Percentiles rank a stretch among this genome's conserved stretches.
phyloP scores from a whole-genome alignment of 306 rosid species.

The Ochetophila trinervis region DNA sequence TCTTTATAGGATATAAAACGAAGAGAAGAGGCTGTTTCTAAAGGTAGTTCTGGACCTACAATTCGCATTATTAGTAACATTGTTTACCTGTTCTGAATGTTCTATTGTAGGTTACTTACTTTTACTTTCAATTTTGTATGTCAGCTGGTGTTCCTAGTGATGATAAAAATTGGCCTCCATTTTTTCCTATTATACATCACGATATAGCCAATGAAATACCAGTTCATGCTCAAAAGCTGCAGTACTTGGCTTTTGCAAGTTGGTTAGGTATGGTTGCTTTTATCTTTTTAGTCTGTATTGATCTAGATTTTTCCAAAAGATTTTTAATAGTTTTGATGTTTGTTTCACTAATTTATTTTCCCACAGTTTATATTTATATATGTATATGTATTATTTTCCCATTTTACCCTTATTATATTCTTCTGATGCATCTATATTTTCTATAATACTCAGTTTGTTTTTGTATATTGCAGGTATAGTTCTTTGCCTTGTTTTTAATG shows the following conservation, averaged over 20 bases:
- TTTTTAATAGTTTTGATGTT: too few relatives aligned
- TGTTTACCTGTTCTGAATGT: slow-evolving; percentile 2
- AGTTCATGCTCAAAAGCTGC: slow-evolving; percentile 87
- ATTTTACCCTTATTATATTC: too few relatives aligned
- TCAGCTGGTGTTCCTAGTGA: slow-evolving; percentile 77
- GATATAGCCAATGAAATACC: slow-evolving; percentile 98
- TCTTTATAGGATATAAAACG: slow-evolving; percentile 67
- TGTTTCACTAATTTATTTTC: too few relatives aligned
- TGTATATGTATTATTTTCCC: too few relatives aligned
- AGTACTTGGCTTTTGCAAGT: slow-evolving; percentile 96
- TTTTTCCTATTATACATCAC: slow-evolving; percentile 95
- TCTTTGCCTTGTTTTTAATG: slow-evolving; percentile 80
- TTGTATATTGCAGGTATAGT: slow-evolving; percentile 68
- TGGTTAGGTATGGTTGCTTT: slow-evolving; percentile 72
- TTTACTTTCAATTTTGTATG: slow-evolving; percentile 18
- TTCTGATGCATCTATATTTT: too few relatives aligned
- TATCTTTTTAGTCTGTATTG: slow-evolving; percentile 11
- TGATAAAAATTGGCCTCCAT: slow-evolving; percentile 95
- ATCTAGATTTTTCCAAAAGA: too few relatives aligned
- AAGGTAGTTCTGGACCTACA: slow-evolving; percentile 35
- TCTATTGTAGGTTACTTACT: slow-evolving; percentile 18
- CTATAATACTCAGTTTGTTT: not conserved
- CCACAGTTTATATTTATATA: too few relatives aligned
- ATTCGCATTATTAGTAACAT: slow-evolving; percentile 9
- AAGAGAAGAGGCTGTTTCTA: slow-evolving; percentile 84